Percentiles rank a stretch among this genome's conserved stretches.
These are phyloP conservation scores for Colletotrichum sp. DNA, from an alignment of 2,329 filamentous ascomycete species.

Conservation along the genomic window DNA sequence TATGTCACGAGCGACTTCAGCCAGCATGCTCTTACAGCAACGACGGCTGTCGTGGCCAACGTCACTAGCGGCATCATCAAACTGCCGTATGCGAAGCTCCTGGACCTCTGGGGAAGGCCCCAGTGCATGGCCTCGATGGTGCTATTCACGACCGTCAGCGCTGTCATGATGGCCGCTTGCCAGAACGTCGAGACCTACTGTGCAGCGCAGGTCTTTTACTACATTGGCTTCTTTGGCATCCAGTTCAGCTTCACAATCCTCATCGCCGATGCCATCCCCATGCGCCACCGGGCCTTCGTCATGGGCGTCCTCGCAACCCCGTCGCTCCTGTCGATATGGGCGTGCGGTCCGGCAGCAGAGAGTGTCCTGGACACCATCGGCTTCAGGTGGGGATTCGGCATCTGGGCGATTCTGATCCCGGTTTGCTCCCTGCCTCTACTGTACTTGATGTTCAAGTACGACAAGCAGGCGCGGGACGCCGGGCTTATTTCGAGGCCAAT, in stretches of 20 bases:
- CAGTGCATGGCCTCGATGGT: constrained; percentile 36
- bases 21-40: constrained; percentile 4
- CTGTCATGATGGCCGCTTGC: constrained; percentile 61
- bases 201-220: constrained; percentile 26
- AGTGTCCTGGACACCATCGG: background rate
- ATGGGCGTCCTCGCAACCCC: background rate
- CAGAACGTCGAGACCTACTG: constrained; percentile 45
- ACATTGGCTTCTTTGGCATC: background rate
- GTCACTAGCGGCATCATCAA: background rate
- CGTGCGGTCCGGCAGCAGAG: background rate
- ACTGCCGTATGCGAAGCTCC: constrained; percentile 34
- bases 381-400: background rate
- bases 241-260: background rate
- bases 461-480: background rate
- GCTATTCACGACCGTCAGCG: constrained; percentile 40
- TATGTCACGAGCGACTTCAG: background rate
- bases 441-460: background rate
- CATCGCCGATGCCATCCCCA: background rate
- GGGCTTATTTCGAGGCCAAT: background rate
- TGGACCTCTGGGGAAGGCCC: constrained; percentile 40
- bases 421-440: background rate
- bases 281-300: background rate
- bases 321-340: background rate
- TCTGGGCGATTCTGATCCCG: background rate
- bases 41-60: background rate